Conservation (phyloP, 2,329 filamentous ascomycete species). For the Fusarium sublunatum region DNA sequence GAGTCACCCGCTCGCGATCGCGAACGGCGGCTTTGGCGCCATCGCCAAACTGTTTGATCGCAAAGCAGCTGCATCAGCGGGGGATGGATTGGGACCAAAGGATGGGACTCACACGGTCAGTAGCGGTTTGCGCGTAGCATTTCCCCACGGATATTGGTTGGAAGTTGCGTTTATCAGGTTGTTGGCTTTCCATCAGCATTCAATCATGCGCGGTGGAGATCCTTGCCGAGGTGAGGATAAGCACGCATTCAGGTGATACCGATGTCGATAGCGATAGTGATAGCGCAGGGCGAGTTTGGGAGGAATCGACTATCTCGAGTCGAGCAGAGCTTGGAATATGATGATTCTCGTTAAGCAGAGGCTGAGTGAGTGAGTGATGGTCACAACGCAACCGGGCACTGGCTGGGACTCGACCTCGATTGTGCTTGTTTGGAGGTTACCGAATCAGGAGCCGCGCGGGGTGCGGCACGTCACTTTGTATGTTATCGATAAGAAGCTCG, state of each 20-base stretch:
- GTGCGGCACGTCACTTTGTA: constrained; percentile 17
- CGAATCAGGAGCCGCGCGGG: constrained; percentile 34
- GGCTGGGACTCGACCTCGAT: constrained; percentile 9
- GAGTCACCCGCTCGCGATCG: constrained; percentile 50
- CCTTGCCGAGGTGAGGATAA: constrained; percentile 34
- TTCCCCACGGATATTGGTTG: constrained; percentile 49
- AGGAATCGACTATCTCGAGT: not conserved
- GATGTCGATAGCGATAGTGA: not conserved
- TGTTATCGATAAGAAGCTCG: constrained; percentile 36
- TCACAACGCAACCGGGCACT: constrained; percentile 11
- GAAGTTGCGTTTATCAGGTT: constrained; percentile 35
- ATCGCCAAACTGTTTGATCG: constrained; percentile 51
- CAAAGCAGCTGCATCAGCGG: constrained; percentile 23
- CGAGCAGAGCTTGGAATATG: not conserved
- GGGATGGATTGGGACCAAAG: not conserved
- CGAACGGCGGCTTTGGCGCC: constrained; percentile 50
- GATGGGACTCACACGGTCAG: constrained; percentile 50
- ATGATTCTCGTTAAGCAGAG: constrained; percentile 14
- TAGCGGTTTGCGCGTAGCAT: constrained; percentile 53
- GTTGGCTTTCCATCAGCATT: constrained; percentile 45
- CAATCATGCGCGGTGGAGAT: constrained; percentile 34
- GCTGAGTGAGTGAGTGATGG: constrained; percentile 16
- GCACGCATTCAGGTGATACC: constrained; percentile 30
- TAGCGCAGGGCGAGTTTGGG: not conserved
- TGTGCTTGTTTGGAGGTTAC: constrained; percentile 17